These are phyloP conservation scores for Nitzschia sp. DNA, from an alignment of 108 stramenopile genomes.

Conservation along the genomic window DNA sequence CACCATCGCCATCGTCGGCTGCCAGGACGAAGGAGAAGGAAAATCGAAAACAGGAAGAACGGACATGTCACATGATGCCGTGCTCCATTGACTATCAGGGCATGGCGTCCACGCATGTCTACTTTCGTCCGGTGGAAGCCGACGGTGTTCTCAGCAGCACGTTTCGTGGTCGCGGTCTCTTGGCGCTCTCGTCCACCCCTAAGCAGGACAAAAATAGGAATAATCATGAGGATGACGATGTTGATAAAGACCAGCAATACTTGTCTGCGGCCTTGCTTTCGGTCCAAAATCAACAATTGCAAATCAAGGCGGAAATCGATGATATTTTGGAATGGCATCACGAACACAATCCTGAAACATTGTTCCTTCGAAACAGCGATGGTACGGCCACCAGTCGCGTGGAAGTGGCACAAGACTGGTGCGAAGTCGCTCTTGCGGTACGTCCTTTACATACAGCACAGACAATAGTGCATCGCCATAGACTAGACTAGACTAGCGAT, in stretches of 20 bases:
- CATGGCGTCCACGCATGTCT: conserved; percentile 25
- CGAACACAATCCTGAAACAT: conserved; percentile 23
- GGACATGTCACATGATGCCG: conserved; percentile 29
- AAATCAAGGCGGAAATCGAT: conserved; percentile 10
- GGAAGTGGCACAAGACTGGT: conserved; percentile 17
- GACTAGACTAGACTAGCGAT: no score
- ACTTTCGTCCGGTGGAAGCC: conserved; percentile 18
- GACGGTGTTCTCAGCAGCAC: conserved; percentile 16
- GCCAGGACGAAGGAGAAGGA: neutral
- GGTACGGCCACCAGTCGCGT: conserved; percentile 1
- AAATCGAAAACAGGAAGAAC: neutral
- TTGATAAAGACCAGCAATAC: conserved; percentile 1
- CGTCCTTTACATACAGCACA: neutral
- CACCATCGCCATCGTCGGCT: neutral
- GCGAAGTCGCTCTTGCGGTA: conserved; percentile 9
- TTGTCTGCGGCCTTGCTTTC: neutral
- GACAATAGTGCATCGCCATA: no score
- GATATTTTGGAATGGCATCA: conserved; percentile 33
- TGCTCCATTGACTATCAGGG: conserved; percentile 32
- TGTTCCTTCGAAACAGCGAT: neutral
- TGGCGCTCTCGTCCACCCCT: neutral
- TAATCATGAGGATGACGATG: neutral
- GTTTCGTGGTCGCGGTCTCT: conserved; percentile 26
- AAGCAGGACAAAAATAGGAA: neutral
- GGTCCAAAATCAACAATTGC: neutral